Evolutionary conservation across 305 asterid genomes (phyloP), one percentile per base, ranked within the genome.

Genomic region (Rubia peregrina): DNA sequence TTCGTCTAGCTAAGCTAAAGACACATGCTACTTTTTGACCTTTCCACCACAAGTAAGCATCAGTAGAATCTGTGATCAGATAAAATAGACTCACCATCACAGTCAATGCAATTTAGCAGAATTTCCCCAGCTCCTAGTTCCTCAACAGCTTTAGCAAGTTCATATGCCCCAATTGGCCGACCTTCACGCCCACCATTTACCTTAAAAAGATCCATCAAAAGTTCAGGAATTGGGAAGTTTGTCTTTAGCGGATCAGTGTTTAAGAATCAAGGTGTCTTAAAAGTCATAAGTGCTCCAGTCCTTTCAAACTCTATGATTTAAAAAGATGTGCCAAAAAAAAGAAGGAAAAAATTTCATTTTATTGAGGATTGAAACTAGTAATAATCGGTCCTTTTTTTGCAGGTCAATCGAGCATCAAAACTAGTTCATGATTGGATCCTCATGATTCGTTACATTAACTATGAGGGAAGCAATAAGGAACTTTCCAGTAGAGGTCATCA

Each of bases 81-180:
- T n/a, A 44, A 44, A 66, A 56, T 61, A 73, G 49, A 72, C 76
- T 22, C 84, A 92, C 97, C 98, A 80, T 93, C 98, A 76, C 95
- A 89, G 81, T 93, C 95, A 2, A 93, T 93, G 85, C 98, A 90
- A 80, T 93, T 93, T 68, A 93, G 80, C 73, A 93, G 89, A 81
- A 93, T 90, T 81, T 92, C 98, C 71, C 98, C 98, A 71, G 98
- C 97, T 53, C 98, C 98, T 63, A 93, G 87, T 82, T 90, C 97
- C 80, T 89, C 97, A 51, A 90, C 97, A 80, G 89, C 95, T 83
- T 86, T 90, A 24, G 97, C 94, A 84, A 93, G 98, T 83, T 93
- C 98, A 78, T 87, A 93, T 42, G 97, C 98, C 68, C 98, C 98
- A 70, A 90, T 90, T 75, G 90, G 88, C 61, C 96, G 89, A 76